A percentile compares a stretch with the other conserved stretches of the same genome.
These are phyloP conservation scores for Nakazawaea peltata DNA, from an alignment of 805 yeast genomes.

Conservation along the genomic window DNA sequence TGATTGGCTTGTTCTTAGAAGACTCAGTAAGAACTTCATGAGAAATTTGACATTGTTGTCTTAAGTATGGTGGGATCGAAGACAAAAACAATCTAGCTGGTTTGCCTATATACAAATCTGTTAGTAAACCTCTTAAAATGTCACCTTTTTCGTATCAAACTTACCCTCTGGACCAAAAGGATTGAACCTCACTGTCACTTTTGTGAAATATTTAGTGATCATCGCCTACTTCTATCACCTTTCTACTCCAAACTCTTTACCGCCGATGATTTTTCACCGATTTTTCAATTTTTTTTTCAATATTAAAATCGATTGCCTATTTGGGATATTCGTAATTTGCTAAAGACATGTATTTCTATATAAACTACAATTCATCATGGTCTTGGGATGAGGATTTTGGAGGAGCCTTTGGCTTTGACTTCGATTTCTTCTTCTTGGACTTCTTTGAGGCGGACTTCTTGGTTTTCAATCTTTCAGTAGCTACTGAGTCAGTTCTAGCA, in stretches of 20 bases:
- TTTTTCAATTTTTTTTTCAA: too few relatives aligned
- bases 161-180: conserved; percentile 62
- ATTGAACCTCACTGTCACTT: conserved; percentile 68
- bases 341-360: too few relatives aligned
- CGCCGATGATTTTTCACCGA: too few relatives aligned
- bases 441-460: conserved; percentile 14
- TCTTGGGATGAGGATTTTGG: background rate
- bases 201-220: conserved; percentile 87
- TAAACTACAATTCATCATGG: background rate
- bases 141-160: too few relatives aligned
- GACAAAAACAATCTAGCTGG: conserved; percentile 74
- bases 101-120: conserved; percentile 36
- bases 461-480: conserved; percentile 11
- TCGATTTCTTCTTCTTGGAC: conserved; percentile 3
- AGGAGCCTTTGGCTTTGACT: too few relatives aligned
- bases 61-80: conserved; percentile 69
- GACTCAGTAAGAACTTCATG: conserved; percentile 46
- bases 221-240: too few relatives aligned
- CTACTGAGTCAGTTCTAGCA: conserved; percentile 20
- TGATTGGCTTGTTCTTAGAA: conserved; percentile 44
- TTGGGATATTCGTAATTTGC: too few relatives aligned
- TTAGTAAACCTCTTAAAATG: background rate
- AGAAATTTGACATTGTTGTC: conserved; percentile 52
- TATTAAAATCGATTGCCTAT: too few relatives aligned
- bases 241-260: too few relatives aligned